Conservation (phyloP, 2,329 filamentous ascomycete genomes). For the Epichloe glyceriae region DNA sequence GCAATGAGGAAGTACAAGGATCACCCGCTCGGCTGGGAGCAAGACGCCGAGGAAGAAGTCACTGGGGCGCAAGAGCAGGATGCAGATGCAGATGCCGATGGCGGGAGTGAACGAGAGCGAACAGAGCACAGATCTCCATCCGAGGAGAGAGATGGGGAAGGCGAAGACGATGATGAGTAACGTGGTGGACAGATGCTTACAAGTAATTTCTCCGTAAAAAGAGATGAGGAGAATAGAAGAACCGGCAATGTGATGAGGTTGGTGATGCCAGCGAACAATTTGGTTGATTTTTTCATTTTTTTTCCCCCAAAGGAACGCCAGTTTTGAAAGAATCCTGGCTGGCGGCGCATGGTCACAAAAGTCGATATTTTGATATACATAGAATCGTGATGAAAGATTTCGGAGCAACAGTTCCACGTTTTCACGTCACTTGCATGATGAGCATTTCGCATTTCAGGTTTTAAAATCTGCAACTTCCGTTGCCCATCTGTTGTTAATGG, state of each 20-base stretch:
- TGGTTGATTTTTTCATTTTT: too few relatives aligned
- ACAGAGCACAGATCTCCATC: slow-evolving; percentile 16
- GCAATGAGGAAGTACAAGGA: slow-evolving; percentile 39
- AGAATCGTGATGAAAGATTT: too few relatives aligned
- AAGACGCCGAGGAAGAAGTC: slow-evolving; percentile 23
- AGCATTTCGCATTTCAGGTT: too few relatives aligned
- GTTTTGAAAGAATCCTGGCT: too few relatives aligned
- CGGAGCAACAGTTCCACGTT: too few relatives aligned
- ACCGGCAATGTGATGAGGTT: not conserved
- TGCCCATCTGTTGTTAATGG: too few relatives aligned
- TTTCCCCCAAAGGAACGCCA: too few relatives aligned
- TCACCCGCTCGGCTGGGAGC: slow-evolving; percentile 36
- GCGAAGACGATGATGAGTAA: slow-evolving; percentile 9
- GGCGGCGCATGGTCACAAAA: too few relatives aligned
- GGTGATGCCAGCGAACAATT: not conserved
- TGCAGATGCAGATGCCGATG: slow-evolving; percentile 3
- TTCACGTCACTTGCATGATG: too few relatives aligned
- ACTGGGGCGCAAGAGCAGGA: slow-evolving; percentile 11
- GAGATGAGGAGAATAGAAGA: not conserved
- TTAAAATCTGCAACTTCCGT: too few relatives aligned
- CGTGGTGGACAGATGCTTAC: not conserved
- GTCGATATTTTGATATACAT: too few relatives aligned
- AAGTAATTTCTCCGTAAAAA: too few relatives aligned
- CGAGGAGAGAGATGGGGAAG: slow-evolving; percentile 28
- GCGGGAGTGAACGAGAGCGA: slow-evolving; percentile 10